Evolutionary conservation across 75 land plant genomes (phyloP).

Genomic region (Chamaecyparis obtusa): DNA sequence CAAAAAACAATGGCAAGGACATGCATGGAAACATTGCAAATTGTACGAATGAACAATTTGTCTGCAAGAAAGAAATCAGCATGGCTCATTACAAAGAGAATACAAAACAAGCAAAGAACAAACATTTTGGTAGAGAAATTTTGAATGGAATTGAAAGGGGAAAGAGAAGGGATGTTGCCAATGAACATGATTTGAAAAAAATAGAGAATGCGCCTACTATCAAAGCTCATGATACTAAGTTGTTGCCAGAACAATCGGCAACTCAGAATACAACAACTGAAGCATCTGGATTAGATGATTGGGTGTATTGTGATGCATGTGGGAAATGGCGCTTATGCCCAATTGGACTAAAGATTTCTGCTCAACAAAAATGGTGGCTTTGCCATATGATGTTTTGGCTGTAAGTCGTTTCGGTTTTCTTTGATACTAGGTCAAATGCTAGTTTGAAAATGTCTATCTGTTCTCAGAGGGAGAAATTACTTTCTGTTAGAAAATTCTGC

Average conservation of each 20-base stretch:
- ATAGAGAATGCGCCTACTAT: background rate
- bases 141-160: slow-evolving; percentile 24
- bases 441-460: background rate
- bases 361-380: slow-evolving; percentile 70
- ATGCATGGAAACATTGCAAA: slow-evolving; percentile 25
- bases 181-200: slow-evolving; percentile 5
- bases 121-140: slow-evolving; percentile 7
- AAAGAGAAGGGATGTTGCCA: slow-evolving; percentile 14
- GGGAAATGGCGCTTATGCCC: slow-evolving; percentile 87
- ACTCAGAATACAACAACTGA: background rate
- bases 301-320: slow-evolving; percentile 89
- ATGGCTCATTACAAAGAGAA: slow-evolving; percentile 22
- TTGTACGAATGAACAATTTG: slow-evolving; percentile 32
- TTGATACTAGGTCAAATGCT: background rate
- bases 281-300: slow-evolving; percentile 42
- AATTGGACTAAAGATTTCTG: slow-evolving; percentile 29
- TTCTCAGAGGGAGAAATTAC: background rate
- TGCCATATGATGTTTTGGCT: slow-evolving; percentile 90
- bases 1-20: slow-evolving; percentile 17
- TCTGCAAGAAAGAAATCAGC: slow-evolving; percentile 17
- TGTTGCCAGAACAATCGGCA: background rate
- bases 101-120: slow-evolving; percentile 14
- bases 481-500: background rate
- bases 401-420: slow-evolving; percentile 52
- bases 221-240: slow-evolving; percentile 15